Evolutionary conservation across 257 asterid species (phyloP).

Genomic region (Capsicum rhomboideum): DNA sequence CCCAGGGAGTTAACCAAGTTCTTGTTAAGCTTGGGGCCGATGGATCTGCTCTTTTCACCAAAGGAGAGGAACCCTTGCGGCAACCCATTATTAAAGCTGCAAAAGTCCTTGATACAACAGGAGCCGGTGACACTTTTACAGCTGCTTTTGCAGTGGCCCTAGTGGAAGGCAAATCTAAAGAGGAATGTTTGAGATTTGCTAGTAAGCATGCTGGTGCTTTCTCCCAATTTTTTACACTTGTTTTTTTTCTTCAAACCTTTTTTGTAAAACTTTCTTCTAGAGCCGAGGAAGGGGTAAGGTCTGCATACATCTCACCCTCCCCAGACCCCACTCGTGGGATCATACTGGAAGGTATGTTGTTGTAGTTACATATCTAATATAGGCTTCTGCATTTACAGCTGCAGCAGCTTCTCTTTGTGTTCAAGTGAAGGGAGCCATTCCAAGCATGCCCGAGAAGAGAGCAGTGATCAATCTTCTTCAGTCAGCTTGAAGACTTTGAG

Average conservation of each 20-base stretch:
- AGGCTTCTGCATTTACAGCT: constrained; percentile 39
- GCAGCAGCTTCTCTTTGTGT: constrained; percentile 96
- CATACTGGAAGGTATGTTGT: neutral
- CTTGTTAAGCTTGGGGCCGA: constrained; percentile 88
- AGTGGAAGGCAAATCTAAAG: constrained; percentile 72
- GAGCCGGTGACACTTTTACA: constrained; percentile 97
- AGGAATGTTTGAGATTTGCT: constrained; percentile 77
- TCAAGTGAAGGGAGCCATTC: constrained; percentile 98
- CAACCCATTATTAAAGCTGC: constrained; percentile 73
- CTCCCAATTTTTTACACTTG: neutral
- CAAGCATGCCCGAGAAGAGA: constrained; percentile 84
- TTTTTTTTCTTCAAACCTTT: neutral
- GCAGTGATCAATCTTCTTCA: constrained; percentile 69
- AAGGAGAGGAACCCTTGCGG: constrained; percentile 71
- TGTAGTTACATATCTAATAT: constrained; percentile 1
- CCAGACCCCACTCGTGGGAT: neutral
- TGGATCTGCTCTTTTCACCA: constrained; percentile 68
- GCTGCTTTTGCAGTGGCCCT: constrained; percentile 94
- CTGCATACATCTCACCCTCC: neutral
- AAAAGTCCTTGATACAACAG: constrained; percentile 83
- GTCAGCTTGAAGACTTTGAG: constrained; percentile 29
- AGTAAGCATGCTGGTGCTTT: constrained; percentile 29
- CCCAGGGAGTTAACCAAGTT: constrained; percentile 83
- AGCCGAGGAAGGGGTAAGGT: neutral
- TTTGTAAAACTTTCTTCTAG: neutral